Conservation (phyloP, 139 green algal species). For the Tetraselmis chui region DNA sequence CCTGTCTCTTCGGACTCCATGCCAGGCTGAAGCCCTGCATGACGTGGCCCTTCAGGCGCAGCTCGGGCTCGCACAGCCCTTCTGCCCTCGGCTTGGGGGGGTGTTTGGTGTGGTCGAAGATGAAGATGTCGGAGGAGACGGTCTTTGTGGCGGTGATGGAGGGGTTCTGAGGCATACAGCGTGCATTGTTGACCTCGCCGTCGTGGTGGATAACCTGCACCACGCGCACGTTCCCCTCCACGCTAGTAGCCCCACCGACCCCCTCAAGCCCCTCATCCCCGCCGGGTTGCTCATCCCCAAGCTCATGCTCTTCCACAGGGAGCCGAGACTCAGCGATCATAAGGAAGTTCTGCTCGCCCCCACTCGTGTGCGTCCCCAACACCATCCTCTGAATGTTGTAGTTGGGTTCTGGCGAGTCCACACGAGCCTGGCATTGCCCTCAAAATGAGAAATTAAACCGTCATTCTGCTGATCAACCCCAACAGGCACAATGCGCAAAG, state of each 20-base stretch:
- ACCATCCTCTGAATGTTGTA: too few species aligned
- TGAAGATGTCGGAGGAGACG: slow-evolving; percentile 77
- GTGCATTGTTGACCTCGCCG: slow-evolving; percentile 94
- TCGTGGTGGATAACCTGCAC: slow-evolving; percentile 98
- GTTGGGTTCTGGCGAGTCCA: too few species aligned
- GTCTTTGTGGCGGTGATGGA: slow-evolving; percentile 98
- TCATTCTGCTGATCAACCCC: too few species aligned
- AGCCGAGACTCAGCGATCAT: too few species aligned
- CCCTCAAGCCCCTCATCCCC: slow-evolving; percentile 87
- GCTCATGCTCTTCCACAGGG: too few species aligned
- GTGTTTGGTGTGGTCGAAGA: slow-evolving; percentile 98
- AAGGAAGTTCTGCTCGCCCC: too few species aligned
- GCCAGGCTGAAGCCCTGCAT: slow-evolving; percentile 96
- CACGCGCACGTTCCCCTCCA: slow-evolving; percentile 75
- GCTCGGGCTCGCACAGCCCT: slow-evolving; percentile 76
- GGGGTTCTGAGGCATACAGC: slow-evolving; percentile 72
- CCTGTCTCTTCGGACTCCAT: slow-evolving; percentile 78
- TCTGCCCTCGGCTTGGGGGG: slow-evolving; percentile 76
- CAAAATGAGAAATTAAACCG: too few species aligned
- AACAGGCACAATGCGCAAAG: too few species aligned
- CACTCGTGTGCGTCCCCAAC: too few species aligned
- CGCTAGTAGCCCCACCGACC: slow-evolving; percentile 81
- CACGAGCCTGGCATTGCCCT: too few species aligned
- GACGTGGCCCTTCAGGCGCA: slow-evolving; percentile 80
- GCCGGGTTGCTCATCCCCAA: too few species aligned